These are phyloP conservation scores for Xylaria scruposa DNA, from an alignment of 495 filamentous ascomycete species.

Conservation along the genomic window DNA sequence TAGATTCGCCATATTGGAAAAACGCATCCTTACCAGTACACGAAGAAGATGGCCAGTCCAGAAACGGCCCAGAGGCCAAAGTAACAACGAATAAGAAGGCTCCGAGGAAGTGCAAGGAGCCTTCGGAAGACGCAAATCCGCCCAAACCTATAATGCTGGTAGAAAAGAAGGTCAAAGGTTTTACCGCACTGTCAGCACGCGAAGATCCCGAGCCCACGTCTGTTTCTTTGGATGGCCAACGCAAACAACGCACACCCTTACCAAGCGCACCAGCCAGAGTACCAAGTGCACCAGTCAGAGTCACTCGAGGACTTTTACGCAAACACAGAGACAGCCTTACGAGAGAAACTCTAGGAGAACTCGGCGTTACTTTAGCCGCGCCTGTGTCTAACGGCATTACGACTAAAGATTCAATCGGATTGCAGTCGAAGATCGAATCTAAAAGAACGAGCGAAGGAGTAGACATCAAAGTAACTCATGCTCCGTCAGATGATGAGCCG, in stretches of 20 bases:
- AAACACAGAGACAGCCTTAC: neutral
- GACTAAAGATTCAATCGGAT: neutral
- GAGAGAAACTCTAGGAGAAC: neutral
- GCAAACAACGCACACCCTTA: neutral
- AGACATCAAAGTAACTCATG: neutral
- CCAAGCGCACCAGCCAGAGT: no score
- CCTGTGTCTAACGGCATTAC: neutral
- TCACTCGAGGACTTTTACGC: neutral
- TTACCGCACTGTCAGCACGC: neutral
- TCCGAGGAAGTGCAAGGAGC: neutral
- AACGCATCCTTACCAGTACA: neutral
- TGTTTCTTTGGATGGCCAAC: neutral
- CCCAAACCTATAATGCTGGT: neutral
- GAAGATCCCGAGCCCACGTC: neutral
- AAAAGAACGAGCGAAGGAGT: neutral
- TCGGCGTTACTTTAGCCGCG: neutral
- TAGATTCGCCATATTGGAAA: conserved; percentile 17
- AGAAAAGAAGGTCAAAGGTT: neutral
- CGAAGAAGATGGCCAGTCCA: neutral
- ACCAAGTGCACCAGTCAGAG: neutral
- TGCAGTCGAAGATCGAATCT: neutral
- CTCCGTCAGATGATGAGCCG: neutral
- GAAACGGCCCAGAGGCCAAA: neutral
- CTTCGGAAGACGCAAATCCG: neutral
- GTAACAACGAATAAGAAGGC: neutral